Evolutionary conservation across 106 monocot genomes (phyloP).

Genomic region (Dioscorea alata): DNA sequence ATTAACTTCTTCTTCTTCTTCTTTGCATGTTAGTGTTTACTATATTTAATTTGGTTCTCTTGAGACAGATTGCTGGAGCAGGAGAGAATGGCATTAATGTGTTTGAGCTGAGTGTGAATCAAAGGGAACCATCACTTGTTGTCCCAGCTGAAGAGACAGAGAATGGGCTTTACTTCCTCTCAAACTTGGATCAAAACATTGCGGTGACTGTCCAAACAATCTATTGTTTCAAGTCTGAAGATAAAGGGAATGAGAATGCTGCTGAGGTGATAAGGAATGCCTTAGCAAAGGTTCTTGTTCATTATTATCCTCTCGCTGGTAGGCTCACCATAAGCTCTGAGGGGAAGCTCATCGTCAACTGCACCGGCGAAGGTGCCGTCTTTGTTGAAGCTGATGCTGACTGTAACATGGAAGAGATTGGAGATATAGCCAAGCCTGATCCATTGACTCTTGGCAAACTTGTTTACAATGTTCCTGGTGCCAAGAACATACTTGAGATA

Average conservation of each 20-base stretch:
- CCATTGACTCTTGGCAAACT: constrained; percentile 61
- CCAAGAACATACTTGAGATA: constrained; percentile 72
- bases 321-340: constrained; percentile 62
- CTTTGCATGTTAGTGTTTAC: not conserved
- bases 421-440: constrained; percentile 69
- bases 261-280: constrained; percentile 35
- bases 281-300: constrained; percentile 54
- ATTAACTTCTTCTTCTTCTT: not conserved
- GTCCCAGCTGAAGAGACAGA: constrained; percentile 34
- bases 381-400: constrained; percentile 74
- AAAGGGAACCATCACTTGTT: constrained; percentile 43
- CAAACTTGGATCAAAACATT: constrained; percentile 88
- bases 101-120: constrained; percentile 24
- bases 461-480: constrained; percentile 58
- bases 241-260: constrained; percentile 23
- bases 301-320: constrained; percentile 75
- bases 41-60: not conserved
- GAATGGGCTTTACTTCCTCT: constrained; percentile 61
- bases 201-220: constrained; percentile 75
- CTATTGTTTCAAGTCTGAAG: constrained; percentile 58
- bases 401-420: constrained; percentile 50
- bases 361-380: constrained; percentile 70
- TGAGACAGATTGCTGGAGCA: not conserved
- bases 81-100: not conserved
- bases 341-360: constrained; percentile 64